phyloP scores from a whole-genome alignment of 176 grass and related monocot genomes.

The Carex myosuroides region DNA sequence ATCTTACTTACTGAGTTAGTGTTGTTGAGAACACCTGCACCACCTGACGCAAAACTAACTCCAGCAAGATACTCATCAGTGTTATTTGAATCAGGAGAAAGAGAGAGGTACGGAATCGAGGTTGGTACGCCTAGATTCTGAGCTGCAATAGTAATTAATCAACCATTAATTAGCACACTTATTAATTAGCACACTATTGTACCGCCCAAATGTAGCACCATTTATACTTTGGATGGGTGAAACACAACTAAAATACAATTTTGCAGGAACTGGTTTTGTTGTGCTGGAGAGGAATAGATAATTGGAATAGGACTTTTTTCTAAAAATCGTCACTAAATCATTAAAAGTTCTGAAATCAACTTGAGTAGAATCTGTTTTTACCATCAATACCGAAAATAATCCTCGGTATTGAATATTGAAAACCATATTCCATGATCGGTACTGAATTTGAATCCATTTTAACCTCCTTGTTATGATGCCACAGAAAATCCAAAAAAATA shows the following conservation, averaged over 20 bases:
- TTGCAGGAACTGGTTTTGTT: background rate
- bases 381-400: no score
- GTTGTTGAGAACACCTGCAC: slow-evolving; percentile 53
- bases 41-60: slow-evolving; percentile 82
- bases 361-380: no score
- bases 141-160: slow-evolving; percentile 31
- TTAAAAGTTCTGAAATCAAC: no score
- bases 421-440: no score
- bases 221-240: background rate
- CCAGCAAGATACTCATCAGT: slow-evolving; percentile 42
- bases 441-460: no score
- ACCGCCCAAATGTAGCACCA: background rate
- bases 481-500: no score
- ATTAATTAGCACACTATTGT: background rate
- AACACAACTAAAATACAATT: background rate
- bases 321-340: no score
- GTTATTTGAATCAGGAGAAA: slow-evolving; percentile 31
- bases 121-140: slow-evolving; percentile 44
- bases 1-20: slow-evolving; percentile 46
- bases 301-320: no score
- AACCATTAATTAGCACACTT: background rate
- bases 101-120: slow-evolving; percentile 49
- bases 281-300: no score
- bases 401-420: no score
- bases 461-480: no score